phyloP scores from a whole-genome alignment of 139 green algal species.

The Deuterostichococcus epilithicus region DNA sequence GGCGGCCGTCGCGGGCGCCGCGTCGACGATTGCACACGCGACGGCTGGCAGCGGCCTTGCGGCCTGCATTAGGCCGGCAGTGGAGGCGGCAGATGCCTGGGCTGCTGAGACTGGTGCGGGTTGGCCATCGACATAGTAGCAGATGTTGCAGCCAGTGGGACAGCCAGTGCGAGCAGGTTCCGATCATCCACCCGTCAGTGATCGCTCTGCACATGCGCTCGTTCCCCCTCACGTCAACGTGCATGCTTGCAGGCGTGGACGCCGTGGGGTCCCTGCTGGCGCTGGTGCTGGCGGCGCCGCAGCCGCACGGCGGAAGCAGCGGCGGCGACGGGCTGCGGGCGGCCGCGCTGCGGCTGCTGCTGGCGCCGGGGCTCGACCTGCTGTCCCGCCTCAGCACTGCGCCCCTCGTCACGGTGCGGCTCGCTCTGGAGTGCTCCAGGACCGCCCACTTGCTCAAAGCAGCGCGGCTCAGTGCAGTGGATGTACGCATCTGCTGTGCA shows the following conservation, averaged over 20 bases:
- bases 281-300: slow-evolving; percentile 29
- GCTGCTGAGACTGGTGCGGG: slow-evolving; percentile 1
- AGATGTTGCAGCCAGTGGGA: too few species aligned
- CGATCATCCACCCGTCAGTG: too few species aligned
- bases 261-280: slow-evolving; percentile 19
- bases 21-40: neutral
- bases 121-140: too few species aligned
- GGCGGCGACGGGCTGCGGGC: slow-evolving; percentile 15
- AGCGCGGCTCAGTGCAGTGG: too few species aligned
- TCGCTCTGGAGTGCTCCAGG: too few species aligned
- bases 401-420: slow-evolving; percentile 1
- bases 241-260: slow-evolving; percentile 29
- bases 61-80: neutral
- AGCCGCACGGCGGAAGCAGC: too few species aligned
- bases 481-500: too few species aligned
- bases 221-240: too few species aligned
- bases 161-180: too few species aligned
- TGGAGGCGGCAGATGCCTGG: slow-evolving; percentile 4
- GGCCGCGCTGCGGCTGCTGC: slow-evolving; percentile 26
- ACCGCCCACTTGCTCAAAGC: too few species aligned
- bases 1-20: too few species aligned
- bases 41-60: neutral
- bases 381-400: slow-evolving; percentile 29
- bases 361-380: slow-evolving; percentile 27
- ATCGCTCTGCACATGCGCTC: too few species aligned